These are phyloP conservation scores for Colletotrichum limetticola DNA, from an alignment of 2,329 filamentous ascomycete species.

Conservation along the genomic window DNA sequence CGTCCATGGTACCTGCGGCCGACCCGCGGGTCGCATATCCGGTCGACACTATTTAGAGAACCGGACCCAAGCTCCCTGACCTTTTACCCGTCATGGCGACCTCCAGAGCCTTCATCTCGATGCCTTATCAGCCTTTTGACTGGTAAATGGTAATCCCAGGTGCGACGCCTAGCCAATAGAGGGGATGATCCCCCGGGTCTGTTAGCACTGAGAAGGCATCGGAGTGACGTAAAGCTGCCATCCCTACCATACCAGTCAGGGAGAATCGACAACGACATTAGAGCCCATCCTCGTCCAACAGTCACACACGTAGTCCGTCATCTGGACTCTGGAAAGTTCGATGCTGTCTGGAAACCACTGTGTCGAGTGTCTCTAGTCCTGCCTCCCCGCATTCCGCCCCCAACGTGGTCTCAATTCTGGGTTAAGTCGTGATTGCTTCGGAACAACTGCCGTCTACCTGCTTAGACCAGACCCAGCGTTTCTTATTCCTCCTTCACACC, in stretches of 20 bases:
- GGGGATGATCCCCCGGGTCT: constrained; percentile 9
- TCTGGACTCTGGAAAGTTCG: neutral
- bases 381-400: constrained; percentile 25
- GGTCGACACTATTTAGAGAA: neutral
- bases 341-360: neutral
- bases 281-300: neutral
- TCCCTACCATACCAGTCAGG: constrained; percentile 26
- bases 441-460: constrained; percentile 13
- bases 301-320: neutral
- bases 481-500: constrained; percentile 6
- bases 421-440: constrained; percentile 2
- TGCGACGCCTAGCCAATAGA: constrained; percentile 1
- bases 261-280: constrained; percentile 3
- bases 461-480: neutral
- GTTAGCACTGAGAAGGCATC: neutral
- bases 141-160: neutral
- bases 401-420: constrained; percentile 9
- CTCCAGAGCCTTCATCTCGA: neutral
- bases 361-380: neutral
- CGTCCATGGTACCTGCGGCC: constrained; percentile 27
- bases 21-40: constrained; percentile 20
- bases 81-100: neutral
- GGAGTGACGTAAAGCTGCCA: constrained; percentile 24
- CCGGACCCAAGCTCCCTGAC: constrained; percentile 3
- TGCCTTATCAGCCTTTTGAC: constrained; percentile 10